Evolutionary conservation across 495 filamentous ascomycete species (phyloP).

Genomic region (Aspergillus sparsus): DNA sequence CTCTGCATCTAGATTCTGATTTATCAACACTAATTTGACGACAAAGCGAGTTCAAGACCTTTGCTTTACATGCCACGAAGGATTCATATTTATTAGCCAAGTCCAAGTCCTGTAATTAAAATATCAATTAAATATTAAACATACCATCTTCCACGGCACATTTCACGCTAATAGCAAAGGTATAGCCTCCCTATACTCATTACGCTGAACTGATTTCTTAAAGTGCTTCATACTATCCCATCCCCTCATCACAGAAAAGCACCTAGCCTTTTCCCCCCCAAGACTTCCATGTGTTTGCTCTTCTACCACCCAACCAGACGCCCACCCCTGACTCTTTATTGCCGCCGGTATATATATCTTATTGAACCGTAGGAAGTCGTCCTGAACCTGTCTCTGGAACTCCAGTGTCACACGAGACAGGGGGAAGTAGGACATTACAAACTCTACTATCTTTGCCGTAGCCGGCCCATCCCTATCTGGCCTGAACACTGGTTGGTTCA

Average conservation of each 20-base stretch:
- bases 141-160: constrained; percentile 1
- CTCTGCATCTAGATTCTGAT: not conserved
- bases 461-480: not conserved
- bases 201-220: not conserved
- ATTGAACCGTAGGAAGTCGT: not conserved
- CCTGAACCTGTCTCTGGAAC: constrained; percentile 1
- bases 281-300: not conserved
- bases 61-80: not conserved
- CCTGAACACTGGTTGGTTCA: not conserved
- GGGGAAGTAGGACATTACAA: not conserved
- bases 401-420: not conserved
- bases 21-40: constrained; percentile 1
- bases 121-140: not conserved
- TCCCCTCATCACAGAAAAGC: not conserved
- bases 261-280: not conserved
- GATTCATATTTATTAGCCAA: not conserved
- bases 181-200: not conserved
- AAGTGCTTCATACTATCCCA: not conserved
- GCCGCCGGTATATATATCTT: not conserved
- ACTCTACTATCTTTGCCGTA: not conserved
- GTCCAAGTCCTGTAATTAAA: not conserved
- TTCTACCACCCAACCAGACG: not conserved
- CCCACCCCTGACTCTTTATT: not conserved
- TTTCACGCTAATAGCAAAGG: not conserved
- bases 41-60: not conserved